A percentile compares a stretch with the other conserved stretches of the same genome.
Conservation (phyloP, 352 stramenopile genomes). For the Globisporangium radiosum region DNA sequence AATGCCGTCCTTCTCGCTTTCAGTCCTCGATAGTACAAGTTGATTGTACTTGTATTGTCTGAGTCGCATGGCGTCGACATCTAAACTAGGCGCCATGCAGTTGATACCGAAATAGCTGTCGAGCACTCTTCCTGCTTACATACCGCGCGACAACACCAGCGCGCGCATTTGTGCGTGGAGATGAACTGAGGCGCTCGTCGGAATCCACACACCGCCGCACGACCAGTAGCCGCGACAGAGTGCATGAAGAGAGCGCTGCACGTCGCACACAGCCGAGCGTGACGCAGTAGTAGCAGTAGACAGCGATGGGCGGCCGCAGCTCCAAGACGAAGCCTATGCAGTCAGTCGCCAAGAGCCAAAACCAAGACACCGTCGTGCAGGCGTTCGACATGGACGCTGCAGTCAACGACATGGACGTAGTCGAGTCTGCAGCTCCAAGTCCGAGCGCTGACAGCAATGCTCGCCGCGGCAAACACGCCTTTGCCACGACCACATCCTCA, state of each 20-base stretch:
- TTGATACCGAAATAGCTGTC: no score
- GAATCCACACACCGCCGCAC: no score
- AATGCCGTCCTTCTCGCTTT: no score
- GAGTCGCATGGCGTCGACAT: no score
- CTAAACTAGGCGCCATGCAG: no score
- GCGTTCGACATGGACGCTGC: constrained; percentile 15
- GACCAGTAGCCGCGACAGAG: background rate
- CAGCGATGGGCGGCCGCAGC: constrained; percentile 39
- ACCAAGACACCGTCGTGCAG: constrained; percentile 23
- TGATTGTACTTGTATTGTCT: no score
- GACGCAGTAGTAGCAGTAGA: background rate
- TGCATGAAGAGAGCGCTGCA: constrained; percentile 6
- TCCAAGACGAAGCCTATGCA: constrained; percentile 42
- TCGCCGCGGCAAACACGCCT: background rate
- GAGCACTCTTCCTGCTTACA: no score
- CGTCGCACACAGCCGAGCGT: constrained; percentile 1
- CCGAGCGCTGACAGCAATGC: background rate
- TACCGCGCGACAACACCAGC: no score
- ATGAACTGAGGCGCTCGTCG: no score
- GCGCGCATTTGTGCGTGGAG: no score
- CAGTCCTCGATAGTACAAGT: no score
- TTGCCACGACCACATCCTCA: background rate
- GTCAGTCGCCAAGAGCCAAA: constrained; percentile 1
- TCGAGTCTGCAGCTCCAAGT: background rate
- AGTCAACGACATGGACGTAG: constrained; percentile 29